These are phyloP conservation scores for Tolypocladium inflatum DNA, from an alignment of 2,329 filamentous ascomycete species.

Conservation along the genomic window DNA sequence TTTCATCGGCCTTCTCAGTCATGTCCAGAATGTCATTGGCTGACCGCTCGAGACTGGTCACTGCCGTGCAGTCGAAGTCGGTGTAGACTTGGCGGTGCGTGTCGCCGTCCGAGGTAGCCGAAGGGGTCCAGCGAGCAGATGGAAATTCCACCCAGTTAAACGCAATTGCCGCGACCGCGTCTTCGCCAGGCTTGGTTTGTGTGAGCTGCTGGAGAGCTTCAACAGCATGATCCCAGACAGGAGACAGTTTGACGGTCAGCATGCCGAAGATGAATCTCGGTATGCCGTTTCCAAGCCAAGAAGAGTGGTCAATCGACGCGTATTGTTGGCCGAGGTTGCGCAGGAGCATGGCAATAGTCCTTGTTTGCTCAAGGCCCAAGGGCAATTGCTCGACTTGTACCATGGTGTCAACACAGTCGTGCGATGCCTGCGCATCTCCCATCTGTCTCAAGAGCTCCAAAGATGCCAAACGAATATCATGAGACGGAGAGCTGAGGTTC, in stretches of 20 bases:
- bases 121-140: slow-evolving; percentile 43
- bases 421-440: slow-evolving; percentile 14
- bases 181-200: slow-evolving; percentile 61
- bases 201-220: slow-evolving; percentile 67
- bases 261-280: slow-evolving; percentile 83
- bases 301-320: slow-evolving; percentile 43
- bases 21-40: slow-evolving; percentile 42
- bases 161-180: slow-evolving; percentile 58
- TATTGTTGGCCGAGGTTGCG: slow-evolving; percentile 66
- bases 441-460: slow-evolving; percentile 62
- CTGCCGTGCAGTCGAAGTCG: slow-evolving; percentile 79
- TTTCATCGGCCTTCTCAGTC: slow-evolving; percentile 42
- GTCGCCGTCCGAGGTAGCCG: slow-evolving; percentile 22
- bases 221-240: slow-evolving; percentile 78
- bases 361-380: slow-evolving; percentile 64
- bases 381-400: slow-evolving; percentile 72
- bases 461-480: slow-evolving; percentile 62
- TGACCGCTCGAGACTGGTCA: slow-evolving; percentile 47
- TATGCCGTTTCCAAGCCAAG: slow-evolving; percentile 62
- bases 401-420: slow-evolving; percentile 40
- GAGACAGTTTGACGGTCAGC: slow-evolving; percentile 74
- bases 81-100: slow-evolving; percentile 38
- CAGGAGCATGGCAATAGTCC: slow-evolving; percentile 75
- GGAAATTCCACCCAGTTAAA: slow-evolving; percentile 66
- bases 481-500: slow-evolving; percentile 68